Evolutionary conservation across 1,284 basidiomycete species (phyloP).

Genomic region (Sporisorium scitamineum): DNA sequence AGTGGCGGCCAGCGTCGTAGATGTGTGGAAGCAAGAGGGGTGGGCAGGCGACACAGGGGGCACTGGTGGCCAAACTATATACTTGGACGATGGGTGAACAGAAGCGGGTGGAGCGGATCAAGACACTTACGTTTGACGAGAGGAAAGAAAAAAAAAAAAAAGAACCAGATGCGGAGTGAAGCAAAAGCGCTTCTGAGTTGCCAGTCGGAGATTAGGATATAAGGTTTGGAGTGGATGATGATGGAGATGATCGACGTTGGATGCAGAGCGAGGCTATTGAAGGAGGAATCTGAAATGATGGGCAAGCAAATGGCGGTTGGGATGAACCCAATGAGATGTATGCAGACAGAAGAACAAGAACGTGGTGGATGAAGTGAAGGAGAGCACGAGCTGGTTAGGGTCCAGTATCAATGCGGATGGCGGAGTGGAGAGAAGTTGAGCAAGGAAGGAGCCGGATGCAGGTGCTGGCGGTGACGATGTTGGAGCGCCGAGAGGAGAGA

Average conservation of each 20-base stretch:
- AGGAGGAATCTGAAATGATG: background rate
- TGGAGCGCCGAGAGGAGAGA: background rate
- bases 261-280: constrained; percentile 5
- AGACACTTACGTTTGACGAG: constrained; percentile 1
- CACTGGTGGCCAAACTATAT: constrained; percentile 11
- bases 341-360: constrained; percentile 5
- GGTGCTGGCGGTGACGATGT: constrained; percentile 16
- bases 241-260: constrained; percentile 10
- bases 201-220: constrained; percentile 32
- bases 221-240: constrained; percentile 21
- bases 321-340: background rate
- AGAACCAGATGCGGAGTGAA: constrained; percentile 27
- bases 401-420: constrained; percentile 29
- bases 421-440: constrained; percentile 4
- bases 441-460: constrained; percentile 27
- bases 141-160: background rate
- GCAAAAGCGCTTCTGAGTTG: constrained; percentile 11
- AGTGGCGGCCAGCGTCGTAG: constrained; percentile 21
- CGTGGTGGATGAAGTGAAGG: background rate
- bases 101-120: background rate
- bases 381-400: constrained; percentile 12
- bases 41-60: background rate
- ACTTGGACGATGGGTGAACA: background rate
- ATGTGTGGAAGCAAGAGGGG: constrained; percentile 7
- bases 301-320: background rate